These are phyloP conservation scores for Spergularia bocconei DNA, from an alignment of 148 eudicot species.

Conservation along the genomic window DNA sequence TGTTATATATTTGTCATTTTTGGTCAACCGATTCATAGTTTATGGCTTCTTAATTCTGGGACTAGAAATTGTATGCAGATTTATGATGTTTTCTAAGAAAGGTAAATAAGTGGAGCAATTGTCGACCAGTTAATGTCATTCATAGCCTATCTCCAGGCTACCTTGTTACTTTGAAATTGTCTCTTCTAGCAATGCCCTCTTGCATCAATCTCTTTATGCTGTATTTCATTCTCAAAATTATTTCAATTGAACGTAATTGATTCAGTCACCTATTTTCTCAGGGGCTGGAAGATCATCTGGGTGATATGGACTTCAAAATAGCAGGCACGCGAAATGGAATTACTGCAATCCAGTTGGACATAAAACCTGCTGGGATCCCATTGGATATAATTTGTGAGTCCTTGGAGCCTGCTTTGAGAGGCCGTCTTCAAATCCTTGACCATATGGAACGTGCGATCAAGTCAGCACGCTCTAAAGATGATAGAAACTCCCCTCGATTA, in stretches of 20 bases:
- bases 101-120: background rate
- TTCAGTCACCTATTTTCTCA: conserved; percentile 19
- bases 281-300: conserved; percentile 98
- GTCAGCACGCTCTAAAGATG: conserved; percentile 66
- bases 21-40: background rate
- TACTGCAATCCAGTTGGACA: conserved; percentile 94
- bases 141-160: background rate
- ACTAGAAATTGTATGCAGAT: background rate
- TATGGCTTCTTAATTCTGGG: background rate
- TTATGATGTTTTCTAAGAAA: background rate
- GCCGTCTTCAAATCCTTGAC: conserved; percentile 85
- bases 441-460: conserved; percentile 80
- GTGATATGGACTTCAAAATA: conserved; percentile 98
- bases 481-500: conserved; percentile 63
- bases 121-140: background rate
- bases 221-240: background rate
- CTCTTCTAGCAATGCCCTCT: background rate
- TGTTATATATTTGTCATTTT: background rate
- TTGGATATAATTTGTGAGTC: conserved; percentile 82
- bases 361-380: conserved; percentile 97
- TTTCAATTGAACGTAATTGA: background rate
- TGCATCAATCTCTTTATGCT: background rate
- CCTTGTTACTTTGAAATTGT: background rate
- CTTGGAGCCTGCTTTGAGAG: conserved; percentile 77
- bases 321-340: conserved; percentile 94